Percentiles rank a stretch among this genome's conserved stretches.
Evolutionary conservation across 2,329 filamentous ascomycete species (phyloP).

Genomic region (Diplodia sapinea): DNA sequence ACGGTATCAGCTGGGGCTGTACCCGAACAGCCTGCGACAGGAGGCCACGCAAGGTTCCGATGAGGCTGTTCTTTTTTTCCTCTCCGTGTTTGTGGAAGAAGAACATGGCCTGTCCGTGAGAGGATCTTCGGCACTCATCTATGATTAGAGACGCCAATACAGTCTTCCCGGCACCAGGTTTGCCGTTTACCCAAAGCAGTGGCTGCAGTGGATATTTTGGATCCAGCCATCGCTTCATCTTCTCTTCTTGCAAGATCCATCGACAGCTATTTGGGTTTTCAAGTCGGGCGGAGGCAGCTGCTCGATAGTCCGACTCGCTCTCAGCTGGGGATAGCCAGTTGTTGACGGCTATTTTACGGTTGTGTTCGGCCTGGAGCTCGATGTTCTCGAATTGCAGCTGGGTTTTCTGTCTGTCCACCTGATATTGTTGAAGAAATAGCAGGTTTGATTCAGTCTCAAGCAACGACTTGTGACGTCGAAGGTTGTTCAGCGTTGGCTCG

Average conservation of each 20-base stretch:
- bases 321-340: constrained; percentile 32
- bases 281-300: background rate
- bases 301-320: background rate
- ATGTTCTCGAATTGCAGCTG: background rate
- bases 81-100: background rate
- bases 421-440: background rate
- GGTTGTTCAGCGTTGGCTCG: constrained; percentile 34
- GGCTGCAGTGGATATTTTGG: constrained; percentile 32
- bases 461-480: constrained; percentile 34
- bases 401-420: background rate
- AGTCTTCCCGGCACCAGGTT: constrained; percentile 53
- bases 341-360: constrained; percentile 28
- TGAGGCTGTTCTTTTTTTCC: background rate
- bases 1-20: background rate
- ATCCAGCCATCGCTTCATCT: constrained; percentile 3
- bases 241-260: background rate
- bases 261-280: background rate
- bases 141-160: constrained; percentile 51
- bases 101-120: background rate
- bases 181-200: constrained; percentile 50
- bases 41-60: background rate
- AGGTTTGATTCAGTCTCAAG: constrained; percentile 36
- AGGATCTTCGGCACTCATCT: constrained; percentile 40
- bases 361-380: constrained; percentile 30
- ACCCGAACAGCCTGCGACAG: background rate